Evolutionary conservation across 495 filamentous ascomycete genomes (phyloP), one percentile per base, ranked within the genome.

Genomic region (Aspergillus nidulans): DNA sequence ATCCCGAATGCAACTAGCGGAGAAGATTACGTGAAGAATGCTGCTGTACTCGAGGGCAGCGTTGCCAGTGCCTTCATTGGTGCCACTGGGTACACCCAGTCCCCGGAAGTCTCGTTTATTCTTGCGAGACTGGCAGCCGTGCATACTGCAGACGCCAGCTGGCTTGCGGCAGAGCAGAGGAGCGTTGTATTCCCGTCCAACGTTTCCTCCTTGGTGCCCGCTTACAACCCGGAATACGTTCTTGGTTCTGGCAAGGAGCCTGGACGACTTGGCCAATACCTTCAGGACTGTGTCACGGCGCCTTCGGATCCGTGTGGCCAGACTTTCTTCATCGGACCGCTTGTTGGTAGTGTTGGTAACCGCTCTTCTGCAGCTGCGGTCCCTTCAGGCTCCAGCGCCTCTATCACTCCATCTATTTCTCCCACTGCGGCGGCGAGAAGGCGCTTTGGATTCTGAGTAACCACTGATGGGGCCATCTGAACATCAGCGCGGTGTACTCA

Each of bases 41-140:
- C 65, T 21, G 57, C 62, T 43, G 36, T 49, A 13, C 51, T 72
- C 18, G 67, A 72, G 53, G 25, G 46, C 15, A 63, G 54, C 15
- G 58, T 69, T 40, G 43, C 58, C 32, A 64, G 67, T 26, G 69
- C 63, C 26, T 61, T 64, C 49, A 65, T 70, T 44, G 69, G 63
- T 18, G 59, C 63, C 1, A 57, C 69, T 10, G 69, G 62, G 4
- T 72, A 64, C 56, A 70, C 69, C 38, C 60, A 65, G 41, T 57
- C 67, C 0, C 69, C 67, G 19, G 65, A 72, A 60, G 64, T 70
- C 12, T 57, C 69, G 10, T 70, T 72, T 61, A 57, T 72, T 12
- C 34, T 68, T 28, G 62, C 69, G 9, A 63, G 69, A 42, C 39
- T 72, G 47, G 67, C 69, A 15, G 63, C 67, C 43, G 49, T 67